Evolutionary conservation across 202 grass and related monocot species (phyloP), one percentile per base, ranked within the genome.

Genomic region (Setaria viridis): DNA sequence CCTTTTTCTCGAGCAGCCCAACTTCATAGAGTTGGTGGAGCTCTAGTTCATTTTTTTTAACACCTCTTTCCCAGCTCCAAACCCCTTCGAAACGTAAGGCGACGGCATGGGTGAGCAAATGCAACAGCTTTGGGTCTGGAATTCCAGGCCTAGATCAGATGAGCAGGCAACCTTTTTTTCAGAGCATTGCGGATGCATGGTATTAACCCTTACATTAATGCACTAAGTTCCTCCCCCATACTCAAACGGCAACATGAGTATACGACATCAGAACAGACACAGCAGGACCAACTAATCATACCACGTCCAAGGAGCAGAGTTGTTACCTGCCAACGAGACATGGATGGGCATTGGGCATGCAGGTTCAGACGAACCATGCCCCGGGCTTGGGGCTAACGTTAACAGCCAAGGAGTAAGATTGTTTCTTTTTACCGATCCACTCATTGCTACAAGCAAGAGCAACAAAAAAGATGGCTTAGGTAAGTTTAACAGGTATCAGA

Each of bases 131-230:
- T 72, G 48, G 70, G 10, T 34, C 37, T 3, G 10, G 19, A 35
- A 35, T 14, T 67, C 21, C 35, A 12, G 7, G 29, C 11, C 48
- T 21, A 30, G 70, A 69, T 58, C 20, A 50, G 11, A 32, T 15
- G 46, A 55, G 76, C 46, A 30, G 2, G n/a, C 15, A 19, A 56
- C 0, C 17, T 50, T 19, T 25, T 57, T 56, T 56, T 39, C 21
- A 5, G 54, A 63, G 11, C 2, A 37, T 39, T 9, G 65, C 5
- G 11, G 34, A 16, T 76, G 42, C 7, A 32, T 47, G 85, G 71
- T 51, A 35, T 64, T 33, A 70, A 45, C 65, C 34, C 4, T 80
- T 55, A 16, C 48, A n/a, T 81, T 56, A 67, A 35, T 67, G 15
- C n/a, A 81, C 67, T n/a, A 62, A 62, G 37, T 59, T 43, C 20